phyloP scores from a whole-genome alignment of 2,329 filamentous ascomycete species.

The Fusarium palustre region DNA sequence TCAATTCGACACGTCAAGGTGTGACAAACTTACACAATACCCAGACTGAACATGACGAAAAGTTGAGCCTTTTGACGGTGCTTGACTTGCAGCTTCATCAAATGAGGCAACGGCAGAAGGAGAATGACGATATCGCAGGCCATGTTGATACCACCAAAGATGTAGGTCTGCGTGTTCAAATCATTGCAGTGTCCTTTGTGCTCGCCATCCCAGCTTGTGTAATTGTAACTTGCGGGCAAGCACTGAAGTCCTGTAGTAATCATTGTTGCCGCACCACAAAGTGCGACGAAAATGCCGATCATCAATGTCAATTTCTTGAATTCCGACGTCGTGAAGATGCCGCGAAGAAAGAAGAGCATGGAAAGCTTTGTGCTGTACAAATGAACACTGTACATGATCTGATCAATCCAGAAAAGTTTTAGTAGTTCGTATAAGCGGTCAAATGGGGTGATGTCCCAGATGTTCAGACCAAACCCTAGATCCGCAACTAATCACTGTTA shows the following conservation, averaged over 20 bases:
- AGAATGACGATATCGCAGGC: constrained; percentile 29
- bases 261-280: constrained; percentile 27
- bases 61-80: constrained; percentile 35
- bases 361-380: constrained; percentile 41
- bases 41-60: constrained; percentile 38
- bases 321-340: constrained; percentile 23
- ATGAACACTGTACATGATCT: constrained; percentile 40
- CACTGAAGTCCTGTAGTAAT: constrained; percentile 35
- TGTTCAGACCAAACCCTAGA: constrained; percentile 36
- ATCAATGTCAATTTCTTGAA: constrained; percentile 24
- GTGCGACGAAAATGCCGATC: constrained; percentile 19
- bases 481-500: constrained; percentile 21
- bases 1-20: accelerated
- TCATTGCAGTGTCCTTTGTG: constrained; percentile 33
- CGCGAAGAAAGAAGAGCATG: constrained; percentile 30
- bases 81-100: constrained; percentile 33
- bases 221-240: constrained; percentile 34
- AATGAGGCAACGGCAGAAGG: constrained; percentile 25
- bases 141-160: constrained; percentile 39
- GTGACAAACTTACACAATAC: constrained; percentile 15
- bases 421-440: constrained; percentile 32
- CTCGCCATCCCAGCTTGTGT: constrained; percentile 35
- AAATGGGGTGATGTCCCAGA: constrained; percentile 32
- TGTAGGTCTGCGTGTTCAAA: constrained; percentile 36
- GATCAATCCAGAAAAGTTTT: constrained; percentile 39